These are phyloP conservation scores for Trifolium subterraneum DNA, from an alignment of 306 rosid species.

Conservation along the genomic window DNA sequence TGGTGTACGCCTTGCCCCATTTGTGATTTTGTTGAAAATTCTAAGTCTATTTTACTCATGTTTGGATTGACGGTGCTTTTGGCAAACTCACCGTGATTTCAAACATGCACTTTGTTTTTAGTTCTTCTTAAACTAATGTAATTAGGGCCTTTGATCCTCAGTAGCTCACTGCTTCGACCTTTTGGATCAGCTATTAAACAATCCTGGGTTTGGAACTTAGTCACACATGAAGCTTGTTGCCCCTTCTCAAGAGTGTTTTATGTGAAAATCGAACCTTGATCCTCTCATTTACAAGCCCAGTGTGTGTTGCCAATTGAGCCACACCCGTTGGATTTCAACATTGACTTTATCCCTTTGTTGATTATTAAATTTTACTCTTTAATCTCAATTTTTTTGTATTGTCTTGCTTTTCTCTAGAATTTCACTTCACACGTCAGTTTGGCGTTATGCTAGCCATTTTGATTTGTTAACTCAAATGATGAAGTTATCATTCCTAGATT, in stretches of 20 bases:
- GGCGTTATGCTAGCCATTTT: neutral
- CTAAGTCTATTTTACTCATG: neutral
- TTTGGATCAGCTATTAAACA: neutral
- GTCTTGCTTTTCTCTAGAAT: neutral
- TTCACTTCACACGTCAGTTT: conserved; percentile 3
- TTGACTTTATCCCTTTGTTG: neutral
- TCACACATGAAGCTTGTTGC: neutral
- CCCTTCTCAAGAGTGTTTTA: neutral
- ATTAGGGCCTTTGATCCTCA: neutral
- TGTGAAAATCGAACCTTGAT: neutral
- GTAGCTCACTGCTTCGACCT: neutral
- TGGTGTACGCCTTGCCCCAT: neutral
- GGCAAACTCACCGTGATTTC: no score
- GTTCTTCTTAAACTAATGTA: neutral
- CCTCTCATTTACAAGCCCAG: neutral
- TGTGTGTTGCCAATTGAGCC: neutral
- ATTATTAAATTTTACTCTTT: conserved; percentile 6
- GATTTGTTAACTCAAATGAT: neutral
- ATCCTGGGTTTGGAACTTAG: neutral
- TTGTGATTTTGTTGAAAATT: conserved; percentile 24
- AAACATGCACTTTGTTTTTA: no score
- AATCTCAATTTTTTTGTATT: conserved; percentile 11
- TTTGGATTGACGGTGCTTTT: no score
- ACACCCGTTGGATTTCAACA: neutral
- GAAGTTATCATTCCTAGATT: conserved; percentile 18